These are phyloP conservation scores for Dalbergia oliveri DNA, from an alignment of 306 rosid species.

Conservation along the genomic window DNA sequence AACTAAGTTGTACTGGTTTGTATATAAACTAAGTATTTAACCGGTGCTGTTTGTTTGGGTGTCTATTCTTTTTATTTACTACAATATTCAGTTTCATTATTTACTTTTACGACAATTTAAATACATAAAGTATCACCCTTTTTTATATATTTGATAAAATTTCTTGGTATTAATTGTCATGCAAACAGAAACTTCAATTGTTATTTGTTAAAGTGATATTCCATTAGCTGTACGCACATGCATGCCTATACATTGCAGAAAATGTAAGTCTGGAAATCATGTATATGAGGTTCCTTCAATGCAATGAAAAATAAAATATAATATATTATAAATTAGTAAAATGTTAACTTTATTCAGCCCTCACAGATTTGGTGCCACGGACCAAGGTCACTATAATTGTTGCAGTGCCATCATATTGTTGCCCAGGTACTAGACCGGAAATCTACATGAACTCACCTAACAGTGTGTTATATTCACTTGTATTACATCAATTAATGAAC, in stretches of 20 bases:
- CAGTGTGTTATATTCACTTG: not conserved
- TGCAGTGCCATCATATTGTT: slow-evolving; percentile 38
- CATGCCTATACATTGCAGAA: not conserved
- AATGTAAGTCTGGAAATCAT: not conserved
- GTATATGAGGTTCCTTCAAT: not conserved
- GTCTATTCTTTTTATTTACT: no score
- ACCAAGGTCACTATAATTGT: slow-evolving; percentile 13
- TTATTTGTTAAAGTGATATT: not conserved
- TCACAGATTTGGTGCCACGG: slow-evolving; percentile 32
- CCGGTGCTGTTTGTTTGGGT: no score
- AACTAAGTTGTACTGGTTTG: not conserved
- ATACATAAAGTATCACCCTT: not conserved
- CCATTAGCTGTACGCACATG: slow-evolving; percentile 2
- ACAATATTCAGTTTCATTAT: not conserved
- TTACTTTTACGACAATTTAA: not conserved
- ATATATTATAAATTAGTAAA: slow-evolving; percentile 11
- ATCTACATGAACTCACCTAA: slow-evolving; percentile 38
- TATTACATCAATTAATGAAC: slow-evolving; percentile 13
- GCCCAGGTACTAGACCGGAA: slow-evolving; percentile 10
- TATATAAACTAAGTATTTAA: no score
- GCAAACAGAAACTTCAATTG: no score
- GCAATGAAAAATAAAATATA: slow-evolving; percentile 1
- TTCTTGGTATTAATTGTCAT: not conserved
- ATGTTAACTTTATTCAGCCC: slow-evolving; percentile 33
- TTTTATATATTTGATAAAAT: not conserved